Percentiles rank a stretch among this genome's conserved stretches.
phyloP scores from a whole-genome alignment of 208 protist genomes.

The Wallacemonas collosoma region DNA sequence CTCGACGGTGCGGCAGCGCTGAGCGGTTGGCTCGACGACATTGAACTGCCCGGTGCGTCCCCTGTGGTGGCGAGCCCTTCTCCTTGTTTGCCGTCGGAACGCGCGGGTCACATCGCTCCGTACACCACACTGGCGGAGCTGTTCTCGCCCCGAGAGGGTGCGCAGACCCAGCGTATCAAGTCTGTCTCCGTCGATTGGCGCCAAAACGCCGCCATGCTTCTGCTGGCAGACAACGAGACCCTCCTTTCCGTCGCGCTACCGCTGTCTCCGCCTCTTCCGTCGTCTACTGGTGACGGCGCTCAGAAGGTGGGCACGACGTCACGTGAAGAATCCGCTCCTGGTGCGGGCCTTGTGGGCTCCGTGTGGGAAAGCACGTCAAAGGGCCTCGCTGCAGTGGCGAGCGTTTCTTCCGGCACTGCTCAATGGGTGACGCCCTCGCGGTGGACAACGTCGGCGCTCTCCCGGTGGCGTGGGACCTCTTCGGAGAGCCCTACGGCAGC shows the following conservation, averaged over 20 bases:
- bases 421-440: background rate
- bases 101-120: background rate
- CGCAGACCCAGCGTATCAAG: conserved; percentile 2
- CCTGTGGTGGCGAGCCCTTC: background rate
- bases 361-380: conserved; percentile 5
- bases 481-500: conserved; percentile 1
- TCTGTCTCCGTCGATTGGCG: conserved; percentile 26
- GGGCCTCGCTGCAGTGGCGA: background rate
- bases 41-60: conserved; percentile 16
- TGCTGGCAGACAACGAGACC: conserved; percentile 25
- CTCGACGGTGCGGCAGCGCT: conserved; percentile 13
- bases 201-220: conserved; percentile 44
- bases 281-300: background rate
- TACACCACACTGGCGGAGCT: conserved; percentile 36
- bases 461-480: background rate
- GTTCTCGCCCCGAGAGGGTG: background rate
- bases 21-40: conserved; percentile 52
- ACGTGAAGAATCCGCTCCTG: conserved; percentile 1
- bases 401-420: background rate
- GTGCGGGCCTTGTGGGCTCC: background rate
- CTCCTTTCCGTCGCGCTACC: conserved; percentile 50
- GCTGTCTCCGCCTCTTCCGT: conserved; percentile 20
- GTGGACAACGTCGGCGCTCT: background rate
- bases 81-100: background rate
- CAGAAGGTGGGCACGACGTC: background rate